Base-by-base conservation (phyloP, 352 stramenopile genomes). In the Phytophthora hybrid region DNA sequence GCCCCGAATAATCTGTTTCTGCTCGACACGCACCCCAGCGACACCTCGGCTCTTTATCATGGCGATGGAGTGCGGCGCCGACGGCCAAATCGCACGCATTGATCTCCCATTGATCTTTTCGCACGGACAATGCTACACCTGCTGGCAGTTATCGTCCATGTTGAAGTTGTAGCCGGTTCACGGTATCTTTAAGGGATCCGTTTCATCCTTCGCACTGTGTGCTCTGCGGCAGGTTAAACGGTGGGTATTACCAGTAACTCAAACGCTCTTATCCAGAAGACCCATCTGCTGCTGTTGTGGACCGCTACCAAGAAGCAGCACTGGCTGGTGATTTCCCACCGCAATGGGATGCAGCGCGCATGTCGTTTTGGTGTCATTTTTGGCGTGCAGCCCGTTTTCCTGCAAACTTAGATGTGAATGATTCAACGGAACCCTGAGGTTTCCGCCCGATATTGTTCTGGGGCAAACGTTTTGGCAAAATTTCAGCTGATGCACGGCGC, bases 161-260 rank as follows among this genome's bases (percentile, higher is more conserved):
- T 79, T 79, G 69, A 79, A 79, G 73, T 77, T 79, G 63, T 44
- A 64, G 58, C 53, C 56, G 52, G 70, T 76, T 65, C 69, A 76
- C 41, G 54, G 37, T 73, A 74, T 71, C 61, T 71, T 66, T 55
- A 56, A 46, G 55, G 21, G 31, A 49, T 74, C 61, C 54, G 68
- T 74, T 76, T 67, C 63, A 62, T 46, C 37, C 26, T 31, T 31
- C 26, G 26, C 26, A 31, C 26, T 31, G 2, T 31, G 26, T 3
- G 26, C 26, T 6, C 26, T 6, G 26, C 2, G 26, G 3, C 26
- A 31, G 16, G 37, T 46, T 46, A 46, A 51, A 19, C 16, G n/a
- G 44, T 16, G 7, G 44, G 14, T 21, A n/a, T 23, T 51, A 18
- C 44, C 18, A 21, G 18, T 16, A n/a, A n/a, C 44, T 16, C 44